These are phyloP conservation scores for Boletus sp. DNA, from an alignment of 768 basidiomycete genomes.

Conservation along the genomic window DNA sequence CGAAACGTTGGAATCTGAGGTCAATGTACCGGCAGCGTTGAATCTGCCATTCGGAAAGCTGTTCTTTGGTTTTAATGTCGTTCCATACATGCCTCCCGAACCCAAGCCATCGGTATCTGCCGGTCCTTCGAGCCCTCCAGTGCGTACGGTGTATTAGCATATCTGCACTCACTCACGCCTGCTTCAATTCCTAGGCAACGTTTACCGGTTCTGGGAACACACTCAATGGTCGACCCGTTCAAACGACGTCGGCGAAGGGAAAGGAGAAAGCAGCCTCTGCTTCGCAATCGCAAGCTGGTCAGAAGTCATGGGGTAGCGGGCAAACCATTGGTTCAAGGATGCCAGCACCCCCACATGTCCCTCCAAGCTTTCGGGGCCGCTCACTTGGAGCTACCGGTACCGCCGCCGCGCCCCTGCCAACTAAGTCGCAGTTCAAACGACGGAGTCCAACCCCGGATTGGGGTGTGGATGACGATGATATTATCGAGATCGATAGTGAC, in stretches of 20 bases:
- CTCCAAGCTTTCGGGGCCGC: constrained; percentile 33
- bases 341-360: constrained; percentile 22
- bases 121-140: constrained; percentile 27
- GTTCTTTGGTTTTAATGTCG: constrained; percentile 92
- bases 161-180: background rate
- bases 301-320: constrained; percentile 45
- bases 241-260: constrained; percentile 43
- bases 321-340: constrained; percentile 45
- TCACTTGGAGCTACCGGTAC: constrained; percentile 52
- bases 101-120: constrained; percentile 24
- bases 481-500: constrained; percentile 84
- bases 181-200: constrained; percentile 30
- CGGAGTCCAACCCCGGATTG: constrained; percentile 76
- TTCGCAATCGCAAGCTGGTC: constrained; percentile 29
- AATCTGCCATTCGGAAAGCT: constrained; percentile 90
- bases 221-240: constrained; percentile 51
- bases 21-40: constrained; percentile 84
- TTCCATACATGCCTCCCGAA: constrained; percentile 58
- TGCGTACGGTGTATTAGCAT: constrained; percentile 17
- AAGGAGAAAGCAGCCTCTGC: constrained; percentile 46
- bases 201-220: constrained; percentile 70
- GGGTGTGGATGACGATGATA: constrained; percentile 81
- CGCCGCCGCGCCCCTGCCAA: constrained; percentile 43
- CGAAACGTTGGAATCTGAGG: constrained; percentile 65
- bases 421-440: constrained; percentile 36